Conservation (phyloP, 257 asterid genomes). For the Nicotiana otophora region DNA sequence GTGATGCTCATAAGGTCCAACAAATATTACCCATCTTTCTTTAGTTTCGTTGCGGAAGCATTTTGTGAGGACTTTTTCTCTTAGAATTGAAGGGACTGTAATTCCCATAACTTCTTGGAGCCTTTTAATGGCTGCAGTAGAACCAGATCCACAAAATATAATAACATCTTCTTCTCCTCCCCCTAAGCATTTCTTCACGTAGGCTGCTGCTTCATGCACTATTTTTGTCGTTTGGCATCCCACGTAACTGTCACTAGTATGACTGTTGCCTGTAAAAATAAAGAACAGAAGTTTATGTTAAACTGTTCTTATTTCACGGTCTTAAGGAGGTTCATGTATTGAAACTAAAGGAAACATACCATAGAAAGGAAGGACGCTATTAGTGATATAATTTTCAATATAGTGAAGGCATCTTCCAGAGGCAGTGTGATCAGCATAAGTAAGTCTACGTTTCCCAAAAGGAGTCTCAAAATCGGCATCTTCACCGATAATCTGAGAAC, state of each 20-base stretch:
- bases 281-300: too few relatives aligned
- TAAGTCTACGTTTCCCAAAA: conserved; percentile 55
- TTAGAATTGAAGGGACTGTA: conserved; percentile 39
- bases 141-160: conserved; percentile 62
- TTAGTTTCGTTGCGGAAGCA: conserved; percentile 13
- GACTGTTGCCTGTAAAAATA: conserved; percentile 45
- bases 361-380: conserved; percentile 50
- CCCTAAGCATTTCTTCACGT: conserved; percentile 60
- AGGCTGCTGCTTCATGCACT: conserved; percentile 40
- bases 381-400: conserved; percentile 44
- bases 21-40: conserved; percentile 62
- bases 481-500: conserved; percentile 53
- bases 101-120: conserved; percentile 74
- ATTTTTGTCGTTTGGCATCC: conserved; percentile 45
- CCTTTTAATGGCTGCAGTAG: conserved; percentile 62
- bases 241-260: conserved; percentile 57
- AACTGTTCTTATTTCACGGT: too few relatives aligned
- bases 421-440: conserved; percentile 78
- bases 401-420: conserved; percentile 58
- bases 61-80: conserved; percentile 32
- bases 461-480: conserved; percentile 45
- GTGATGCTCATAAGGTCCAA: conserved; percentile 80
- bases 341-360: conserved; percentile 25
- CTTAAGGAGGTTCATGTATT: too few relatives aligned
- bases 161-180: conserved; percentile 45